Base-by-base conservation (phyloP, 2,329 filamentous ascomycete species). In the Calonectria pauciramosa region DNA sequence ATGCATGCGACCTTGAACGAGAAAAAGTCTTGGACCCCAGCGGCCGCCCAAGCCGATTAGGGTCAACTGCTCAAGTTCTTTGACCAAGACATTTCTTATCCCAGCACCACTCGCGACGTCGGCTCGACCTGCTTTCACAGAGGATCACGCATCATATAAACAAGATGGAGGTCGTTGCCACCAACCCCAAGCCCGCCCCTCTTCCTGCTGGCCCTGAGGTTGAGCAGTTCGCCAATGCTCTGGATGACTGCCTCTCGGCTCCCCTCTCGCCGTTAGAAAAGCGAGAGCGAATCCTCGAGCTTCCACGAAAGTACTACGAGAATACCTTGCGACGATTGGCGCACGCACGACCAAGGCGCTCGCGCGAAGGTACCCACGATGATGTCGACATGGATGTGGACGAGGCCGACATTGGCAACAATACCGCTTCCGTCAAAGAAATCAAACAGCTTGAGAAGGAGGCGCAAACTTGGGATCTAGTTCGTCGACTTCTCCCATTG, bases 381-480 rank as follows among this genome's bases (percentile, higher is more conserved):
- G 88, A 88, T 63, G 87, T 88, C 70, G 89, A 89, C 64, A 90
- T 92, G 86, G 91, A 93, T 65, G 79, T 89, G 10, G 91, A 93
- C 75, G 90, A 90, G 51, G 83, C 82, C 51, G 87, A 88, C 20
- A 82, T 85, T 34, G 80, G 80, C 28, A 79, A 77, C 75, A 80
- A 76, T 66, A 76, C 74, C 59, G 78, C 77, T 72, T 80, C 79
- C 51, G 75, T 75, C 23, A 79, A 81, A 18, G 80, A 84, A 63
- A 81, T 78, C 64, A 82, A 76, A 90, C 81, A 90, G 71, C 94
- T 95, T 89, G 93, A 97, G 84, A 90, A 94, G 77, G 97, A 99
- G 85, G 92, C 93, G 51, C 95, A 97, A 80, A 97, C 96, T 0
- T 99, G 97, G 97, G 93, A 97, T 82, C 88, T 99, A 34, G 87